phyloP scores from a whole-genome alignment of 2,329 filamentous ascomycete genomes.

The Aureobasidium melanogenum region DNA sequence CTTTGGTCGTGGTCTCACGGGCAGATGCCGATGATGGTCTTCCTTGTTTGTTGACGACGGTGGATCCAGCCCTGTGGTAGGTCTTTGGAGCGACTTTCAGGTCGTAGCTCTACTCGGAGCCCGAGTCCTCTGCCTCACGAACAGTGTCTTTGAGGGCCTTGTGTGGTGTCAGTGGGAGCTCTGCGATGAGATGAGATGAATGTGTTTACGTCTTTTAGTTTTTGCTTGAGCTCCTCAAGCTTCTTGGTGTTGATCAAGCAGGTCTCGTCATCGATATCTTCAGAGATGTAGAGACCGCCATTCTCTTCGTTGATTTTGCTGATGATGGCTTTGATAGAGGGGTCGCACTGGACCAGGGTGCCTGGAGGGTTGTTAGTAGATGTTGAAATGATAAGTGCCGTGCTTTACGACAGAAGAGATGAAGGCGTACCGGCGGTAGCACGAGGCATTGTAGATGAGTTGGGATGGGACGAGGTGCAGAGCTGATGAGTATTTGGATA shows the following conservation, averaged over 20 bases:
- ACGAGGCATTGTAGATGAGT: conserved; percentile 18
- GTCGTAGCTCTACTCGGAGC: conserved; percentile 23
- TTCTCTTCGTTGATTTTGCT: conserved; percentile 61
- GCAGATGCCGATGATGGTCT: too few relatives aligned
- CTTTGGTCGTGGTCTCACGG: not conserved
- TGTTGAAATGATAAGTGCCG: not conserved
- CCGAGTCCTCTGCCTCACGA: conserved; percentile 28
- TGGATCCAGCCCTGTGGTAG: not conserved
- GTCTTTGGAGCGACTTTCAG: not conserved
- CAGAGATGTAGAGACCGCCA: conserved; percentile 66
- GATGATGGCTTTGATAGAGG: conserved; percentile 82
- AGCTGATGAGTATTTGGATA: not conserved
- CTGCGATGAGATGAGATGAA: not conserved
- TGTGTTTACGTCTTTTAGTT: conserved; percentile 54
- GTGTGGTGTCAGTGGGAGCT: not conserved
- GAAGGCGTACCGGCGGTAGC: conserved; percentile 18
- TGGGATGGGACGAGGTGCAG: not conserved
- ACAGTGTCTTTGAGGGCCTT: conserved; percentile 30
- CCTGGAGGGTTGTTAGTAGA: conserved; percentile 32
- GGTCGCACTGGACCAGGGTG: conserved; percentile 71
- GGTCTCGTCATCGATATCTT: conserved; percentile 69
- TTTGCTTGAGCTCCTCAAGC: conserved; percentile 56
- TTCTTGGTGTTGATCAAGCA: conserved; percentile 68
- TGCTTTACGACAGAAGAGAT: not conserved
- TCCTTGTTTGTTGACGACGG: not conserved